A percentile compares a stretch with the other conserved stretches of the same genome.
Conservation (phyloP, 805 yeast species). For the Metschnikowia baotianmanensis region DNA sequence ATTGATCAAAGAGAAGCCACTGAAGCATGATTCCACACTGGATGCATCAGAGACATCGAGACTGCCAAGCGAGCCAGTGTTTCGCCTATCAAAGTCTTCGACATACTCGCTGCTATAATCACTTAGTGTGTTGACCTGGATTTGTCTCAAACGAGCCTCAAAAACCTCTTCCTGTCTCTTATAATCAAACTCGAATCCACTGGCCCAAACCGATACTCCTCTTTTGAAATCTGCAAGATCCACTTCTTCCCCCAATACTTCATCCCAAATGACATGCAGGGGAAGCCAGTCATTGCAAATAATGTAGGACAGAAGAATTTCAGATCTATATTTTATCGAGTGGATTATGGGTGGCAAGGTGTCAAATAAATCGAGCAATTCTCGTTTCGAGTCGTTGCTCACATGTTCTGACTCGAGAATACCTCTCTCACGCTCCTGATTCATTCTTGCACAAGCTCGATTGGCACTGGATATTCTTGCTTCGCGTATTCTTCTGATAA, state of each 20-base stretch:
- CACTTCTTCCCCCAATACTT: conserved; percentile 23
- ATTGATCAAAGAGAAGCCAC: conserved; percentile 12
- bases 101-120: conserved; percentile 36
- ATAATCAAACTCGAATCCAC: conserved; percentile 23
- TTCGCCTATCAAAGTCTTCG: conserved; percentile 31
- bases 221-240: conserved; percentile 38
- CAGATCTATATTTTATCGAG: conserved; percentile 26
- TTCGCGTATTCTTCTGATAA: conserved; percentile 33
- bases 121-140: conserved; percentile 38
- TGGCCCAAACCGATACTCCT: conserved; percentile 33
- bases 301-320: conserved; percentile 31
- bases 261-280: conserved; percentile 26
- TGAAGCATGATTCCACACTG: conserved; percentile 25
- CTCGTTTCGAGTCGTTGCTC: neutral
- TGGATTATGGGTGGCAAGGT: conserved; percentile 30
- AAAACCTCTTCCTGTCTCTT: conserved; percentile 24
- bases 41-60: conserved; percentile 31
- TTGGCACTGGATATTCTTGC: conserved; percentile 27
- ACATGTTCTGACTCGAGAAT: neutral
- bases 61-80: conserved; percentile 20
- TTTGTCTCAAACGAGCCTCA: conserved; percentile 17
- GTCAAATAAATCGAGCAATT: conserved; percentile 27
- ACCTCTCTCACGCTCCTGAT: neutral
- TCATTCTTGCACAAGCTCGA: conserved; percentile 22
- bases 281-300: conserved; percentile 43